Conservation (phyloP, 805 yeast genomes). For the Candida gorgasii region DNA sequence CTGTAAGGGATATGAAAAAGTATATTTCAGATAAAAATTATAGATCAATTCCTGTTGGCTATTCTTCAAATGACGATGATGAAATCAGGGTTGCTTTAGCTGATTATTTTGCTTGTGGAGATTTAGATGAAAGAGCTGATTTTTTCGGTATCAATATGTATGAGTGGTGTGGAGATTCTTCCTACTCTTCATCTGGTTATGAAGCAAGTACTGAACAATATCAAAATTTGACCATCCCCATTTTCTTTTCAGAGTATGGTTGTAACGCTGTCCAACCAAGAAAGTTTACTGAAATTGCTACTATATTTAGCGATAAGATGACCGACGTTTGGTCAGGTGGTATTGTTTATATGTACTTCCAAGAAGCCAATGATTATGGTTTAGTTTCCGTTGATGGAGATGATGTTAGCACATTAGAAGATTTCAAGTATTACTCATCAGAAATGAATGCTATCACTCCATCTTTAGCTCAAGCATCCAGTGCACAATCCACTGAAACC, state of each 20-base stretch:
- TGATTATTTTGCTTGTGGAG: slow-evolving; percentile 84
- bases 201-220: slow-evolving; percentile 70
- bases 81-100: slow-evolving; percentile 79
- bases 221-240: slow-evolving; percentile 70
- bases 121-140: slow-evolving; percentile 61
- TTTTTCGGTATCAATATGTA: slow-evolving; percentile 86
- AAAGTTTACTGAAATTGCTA: slow-evolving; percentile 70
- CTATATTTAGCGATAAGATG: slow-evolving; percentile 69
- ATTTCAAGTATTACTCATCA: slow-evolving; percentile 47
- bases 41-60: slow-evolving; percentile 89
- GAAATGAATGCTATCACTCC: slow-evolving; percentile 40
- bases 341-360: slow-evolving; percentile 86
- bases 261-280: slow-evolving; percentile 77
- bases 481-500: slow-evolving; percentile 43
- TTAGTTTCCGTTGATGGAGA: slow-evolving; percentile 57
- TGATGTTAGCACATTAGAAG: slow-evolving; percentile 58
- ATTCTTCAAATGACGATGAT: slow-evolving; percentile 87
- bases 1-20: slow-evolving; percentile 81
- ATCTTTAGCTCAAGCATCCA: slow-evolving; percentile 38
- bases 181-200: slow-evolving; percentile 66
- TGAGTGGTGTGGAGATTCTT: slow-evolving; percentile 80
- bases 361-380: slow-evolving; percentile 83
- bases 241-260: slow-evolving; percentile 88
- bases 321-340: slow-evolving; percentile 94
- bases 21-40: slow-evolving; percentile 68